Evolutionary conservation across 164 flowering plant species (phyloP), one percentile per base, ranked within the genome.

Genomic region (Hamamelis virginiana): DNA sequence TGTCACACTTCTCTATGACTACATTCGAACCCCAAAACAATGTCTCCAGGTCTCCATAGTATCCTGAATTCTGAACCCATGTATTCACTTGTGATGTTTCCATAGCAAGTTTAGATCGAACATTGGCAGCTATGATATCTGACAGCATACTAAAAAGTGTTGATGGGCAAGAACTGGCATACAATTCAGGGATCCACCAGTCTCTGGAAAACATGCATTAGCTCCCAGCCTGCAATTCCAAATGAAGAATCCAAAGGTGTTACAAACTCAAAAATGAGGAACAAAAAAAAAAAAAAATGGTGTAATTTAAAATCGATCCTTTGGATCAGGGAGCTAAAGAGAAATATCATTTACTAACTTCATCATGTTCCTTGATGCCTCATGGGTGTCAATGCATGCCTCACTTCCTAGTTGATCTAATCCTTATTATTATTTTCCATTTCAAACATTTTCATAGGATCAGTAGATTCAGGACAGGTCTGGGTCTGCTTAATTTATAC

Each of bases 221-320:
- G n/a, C 16, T 59, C 45, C 58, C 44, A 59, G 18, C 62, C 62
- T 59, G 62, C 44, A 59, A 15, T 5, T 27, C n/a, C 41, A 59
- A 59, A 59, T 14, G 8, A 59, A 1, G 62, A 28, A 3, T 11
- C 12, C 44, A 27, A 59, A 15, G 44, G 1, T 9, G 5, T 59
- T n/a, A n/a, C 15, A 25, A 59, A 13, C 38, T 16, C 38, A 27
- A 11, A 28, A 23, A 56, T 0, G 2, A 25, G 14, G 41, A 27
- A 1, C 43, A 16, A 59, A 59, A 59, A n/a, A n/a, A n/a, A n/a
- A n/a, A n/a, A n/a, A n/a, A n/a, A n/a, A n/a, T n/a, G n/a, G n/a
- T n/a, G n/a, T n/a, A n/a, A n/a, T n/a, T n/a, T n/a, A n/a, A n/a
- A n/a, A n/a, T n/a, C n/a, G n/a, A n/a, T n/a, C n/a, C n/a, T n/a